These are phyloP conservation scores for cucumber (Cucumis sativus) DNA, from an alignment of 306 rosid species.

Conservation along the genomic window Cucumber_9930_V3 NC_026656.2:3849001-3849500, in stretches of 20 bases:
- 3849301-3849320: background rate
- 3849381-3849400: background rate
- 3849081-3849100: background rate
- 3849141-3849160: slow-evolving; percentile 1
- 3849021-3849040: background rate
- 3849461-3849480: background rate
- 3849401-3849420: background rate
- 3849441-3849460: background rate
- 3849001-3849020: too few relatives aligned
- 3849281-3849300: background rate
- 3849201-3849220: slow-evolving; percentile 59
- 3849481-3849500: background rate
- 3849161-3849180: slow-evolving; percentile 69
- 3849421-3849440: background rate
- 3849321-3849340: background rate
- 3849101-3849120: background rate
- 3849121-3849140: background rate
- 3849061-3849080: background rate
- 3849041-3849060: background rate
- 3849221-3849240: slow-evolving; percentile 34
- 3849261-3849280: background rate
- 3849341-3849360: background rate
- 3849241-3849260: slow-evolving; percentile 19
- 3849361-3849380: background rate
- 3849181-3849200: slow-evolving; percentile 61